Evolutionary conservation across 108 stramenopile genomes (phyloP), one percentile per base, ranked within the genome.

Genomic region (Licmophora abbreviata): DNA sequence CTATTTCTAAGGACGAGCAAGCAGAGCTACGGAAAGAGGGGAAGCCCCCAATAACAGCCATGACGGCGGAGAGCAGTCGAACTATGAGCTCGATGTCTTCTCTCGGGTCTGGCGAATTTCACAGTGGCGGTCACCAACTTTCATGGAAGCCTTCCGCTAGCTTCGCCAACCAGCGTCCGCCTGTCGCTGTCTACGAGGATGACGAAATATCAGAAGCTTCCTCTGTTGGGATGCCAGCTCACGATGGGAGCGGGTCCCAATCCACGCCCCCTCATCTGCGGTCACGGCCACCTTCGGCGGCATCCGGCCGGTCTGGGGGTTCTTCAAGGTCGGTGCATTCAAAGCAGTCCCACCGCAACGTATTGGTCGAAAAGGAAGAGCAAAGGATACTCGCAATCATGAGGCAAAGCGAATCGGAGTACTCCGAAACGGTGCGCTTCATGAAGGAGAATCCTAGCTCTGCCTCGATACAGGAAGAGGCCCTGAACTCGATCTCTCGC

Each of bases 11-110:
- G n/a, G n/a, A n/a, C n/a, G n/a, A n/a, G n/a, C n/a, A n/a, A n/a
- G n/a, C n/a, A n/a, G n/a, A n/a, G n/a, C n/a, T n/a, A n/a, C n/a
- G n/a, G n/a, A n/a, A n/a, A n/a, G n/a, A n/a, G n/a, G n/a, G n/a
- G n/a, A n/a, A n/a, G n/a, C n/a, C n/a, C n/a, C n/a, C n/a, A n/a
- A n/a, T n/a, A n/a, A n/a, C n/a, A n/a, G n/a, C n/a, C n/a, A n/a
- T n/a, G n/a, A n/a, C 2, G 7, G 28, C 14, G 10, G 52, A 42
- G 6, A 62, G 61, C 51, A 60, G 36, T 23, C 53, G 54, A 29
- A 59, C 51, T 3, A 14, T 55, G 29, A 37, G 43, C 23, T 64
- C 69, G 36, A 59, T 59, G 36, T 63, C 52, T 9, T 64, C 55
- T 8, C 29, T 48, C 40, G 63, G 50, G 29, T 47, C 48, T 9